These are phyloP conservation scores for Boletus reticuloceps DNA, from an alignment of 768 basidiomycete species.

Conservation along the genomic window DNA sequence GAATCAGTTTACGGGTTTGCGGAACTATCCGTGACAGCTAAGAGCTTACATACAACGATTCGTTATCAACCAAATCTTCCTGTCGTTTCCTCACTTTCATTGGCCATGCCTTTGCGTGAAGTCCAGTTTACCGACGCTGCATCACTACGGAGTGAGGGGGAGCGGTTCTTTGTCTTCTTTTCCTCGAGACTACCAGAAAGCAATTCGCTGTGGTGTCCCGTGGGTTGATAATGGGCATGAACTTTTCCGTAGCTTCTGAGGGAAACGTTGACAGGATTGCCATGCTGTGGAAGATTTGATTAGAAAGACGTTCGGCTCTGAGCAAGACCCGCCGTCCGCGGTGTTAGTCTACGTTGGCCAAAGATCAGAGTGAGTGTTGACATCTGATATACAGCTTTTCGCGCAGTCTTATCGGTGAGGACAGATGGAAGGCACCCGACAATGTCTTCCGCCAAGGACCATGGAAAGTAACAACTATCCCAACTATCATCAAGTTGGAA, in stretches of 20 bases:
- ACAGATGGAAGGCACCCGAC: slow-evolving; percentile 63
- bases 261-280: slow-evolving; percentile 54
- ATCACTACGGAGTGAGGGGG: slow-evolving; percentile 41
- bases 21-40: not conserved
- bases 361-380: slow-evolving; percentile 50
- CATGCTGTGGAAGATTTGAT: slow-evolving; percentile 56
- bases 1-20: not conserved
- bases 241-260: slow-evolving; percentile 4
- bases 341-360: slow-evolving; percentile 70
- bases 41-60: slow-evolving; percentile 4
- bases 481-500: slow-evolving; percentile 63
- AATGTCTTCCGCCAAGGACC: slow-evolving; percentile 62
- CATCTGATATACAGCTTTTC: not conserved
- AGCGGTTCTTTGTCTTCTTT: slow-evolving; percentile 65
- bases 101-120: slow-evolving; percentile 51
- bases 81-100: not conserved
- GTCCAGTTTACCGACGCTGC: slow-evolving; percentile 31
- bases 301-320: slow-evolving; percentile 45
- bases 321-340: slow-evolving; percentile 51
- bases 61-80: not conserved
- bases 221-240: slow-evolving; percentile 31
- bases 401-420: not conserved
- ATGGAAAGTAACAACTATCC: slow-evolving; percentile 58
- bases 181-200: slow-evolving; percentile 59
- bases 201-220: slow-evolving; percentile 63